Base-by-base conservation (phyloP, 495 filamentous ascomycete species). In the Amniculicola lignicola region DNA sequence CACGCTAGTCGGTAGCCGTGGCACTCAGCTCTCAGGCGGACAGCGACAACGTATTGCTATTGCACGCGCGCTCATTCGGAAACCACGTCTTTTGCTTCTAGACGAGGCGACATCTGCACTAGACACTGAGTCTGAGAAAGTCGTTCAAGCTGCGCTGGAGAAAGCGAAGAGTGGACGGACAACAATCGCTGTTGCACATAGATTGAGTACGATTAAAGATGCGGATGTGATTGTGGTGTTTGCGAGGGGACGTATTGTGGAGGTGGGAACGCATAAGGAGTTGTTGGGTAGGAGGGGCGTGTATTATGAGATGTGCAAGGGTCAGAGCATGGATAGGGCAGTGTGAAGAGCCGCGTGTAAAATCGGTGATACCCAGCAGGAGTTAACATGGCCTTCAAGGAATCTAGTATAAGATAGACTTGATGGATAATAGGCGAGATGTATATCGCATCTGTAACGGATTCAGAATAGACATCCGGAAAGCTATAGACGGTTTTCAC, bases 21-120 rank as follows among this genome's bases (percentile, higher is more conserved):
- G 71, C 37, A 59, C 45, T 6, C 63, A 70, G 44, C 61, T 74
- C 6, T 67, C 61, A 4, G 71, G 71, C 19, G 71, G 71, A 15
- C 71, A 74, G 45, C 68, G 70, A 38, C 71, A 74, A 48, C 69
- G 70, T 25, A 60, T 72, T 18, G 71, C 70, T 19, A 72, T 74
- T 44, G 71, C 70, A 10, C 67, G 71, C 18, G 71, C 71, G 4
- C 58, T 74, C 9, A 61, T 97, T 9, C 80, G 89, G 28, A 82
- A 95, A 64, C 87, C 91, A 0, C 80, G 83, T 9, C 78, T 96
- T 25, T 62, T 96, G 2, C 79, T 96, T 21, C 68, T 96, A 38
- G 90, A 96, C 64, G 90, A 96, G 72, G 90, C 90, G 0, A 96
- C 90, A 0, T 86, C 82, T 2, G 89, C 90, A 2, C 88, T 96